These are phyloP conservation scores for Osmanthus fragrans DNA, from an alignment of 257 asterid species.

Conservation along the genomic window DNA sequence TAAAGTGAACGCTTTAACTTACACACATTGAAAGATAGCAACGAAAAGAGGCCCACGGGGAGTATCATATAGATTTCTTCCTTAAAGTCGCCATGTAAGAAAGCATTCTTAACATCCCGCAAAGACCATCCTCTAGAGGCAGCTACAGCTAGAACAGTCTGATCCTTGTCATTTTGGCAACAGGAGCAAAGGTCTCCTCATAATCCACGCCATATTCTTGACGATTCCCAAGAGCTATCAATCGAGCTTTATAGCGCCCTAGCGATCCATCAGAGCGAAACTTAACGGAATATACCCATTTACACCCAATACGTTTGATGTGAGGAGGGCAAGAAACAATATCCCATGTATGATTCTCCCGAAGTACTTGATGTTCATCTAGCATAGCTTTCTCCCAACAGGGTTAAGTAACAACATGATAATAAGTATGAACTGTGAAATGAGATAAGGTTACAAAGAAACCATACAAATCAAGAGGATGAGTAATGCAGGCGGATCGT, in stretches of 20 bases:
- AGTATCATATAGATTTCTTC: background rate
- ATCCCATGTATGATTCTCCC: no score
- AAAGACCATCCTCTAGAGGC: background rate
- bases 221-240: no score
- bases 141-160: background rate
- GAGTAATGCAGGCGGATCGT: background rate
- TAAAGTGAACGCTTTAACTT: background rate
- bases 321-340: background rate
- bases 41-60: background rate
- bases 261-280: background rate
- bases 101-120: background rate
- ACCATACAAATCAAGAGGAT: background rate
- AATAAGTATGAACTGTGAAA: no score
- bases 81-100: background rate
- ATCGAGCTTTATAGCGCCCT: background rate
- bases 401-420: no score
- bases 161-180: background rate
- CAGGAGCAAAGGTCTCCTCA: background rate
- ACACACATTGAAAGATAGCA: background rate
- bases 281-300: background rate
- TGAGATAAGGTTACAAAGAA: background rate
- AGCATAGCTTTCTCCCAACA: background rate
- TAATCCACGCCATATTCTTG: no score
- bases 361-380: background rate
- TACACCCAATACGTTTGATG: conserved; percentile 11